Evolutionary conservation across 352 stramenopile genomes (phyloP).

Genomic region (Phytophthora foliorum): DNA sequence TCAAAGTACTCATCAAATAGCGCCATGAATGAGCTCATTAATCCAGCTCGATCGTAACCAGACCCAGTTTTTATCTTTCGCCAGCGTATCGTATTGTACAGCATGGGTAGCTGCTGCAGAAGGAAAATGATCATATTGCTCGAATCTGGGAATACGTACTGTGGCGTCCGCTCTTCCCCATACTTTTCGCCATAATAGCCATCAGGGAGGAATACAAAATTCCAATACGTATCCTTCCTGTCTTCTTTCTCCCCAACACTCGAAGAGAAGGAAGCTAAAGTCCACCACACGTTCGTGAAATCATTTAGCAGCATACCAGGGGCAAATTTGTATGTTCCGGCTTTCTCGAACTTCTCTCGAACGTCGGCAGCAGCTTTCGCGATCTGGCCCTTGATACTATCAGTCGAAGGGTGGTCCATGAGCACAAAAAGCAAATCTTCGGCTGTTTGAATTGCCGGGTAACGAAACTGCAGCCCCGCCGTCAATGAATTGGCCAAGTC

Average conservation of each 20-base stretch:
- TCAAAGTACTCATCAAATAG: constrained; percentile 32
- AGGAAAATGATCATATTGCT: constrained; percentile 24
- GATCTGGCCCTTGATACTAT: not conserved
- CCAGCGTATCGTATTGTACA: constrained; percentile 24
- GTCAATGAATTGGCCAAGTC: constrained; percentile 20
- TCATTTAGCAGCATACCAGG: constrained; percentile 23
- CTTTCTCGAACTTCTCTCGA: not conserved
- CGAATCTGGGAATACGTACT: constrained; percentile 28
- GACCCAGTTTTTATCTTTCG: not conserved
- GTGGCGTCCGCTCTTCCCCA: constrained; percentile 16
- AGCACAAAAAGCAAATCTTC: constrained; percentile 24
- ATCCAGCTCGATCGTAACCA: not conserved
- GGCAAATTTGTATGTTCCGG: constrained; percentile 14
- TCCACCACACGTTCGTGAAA: constrained; percentile 4
- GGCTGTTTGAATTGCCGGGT: constrained; percentile 19
- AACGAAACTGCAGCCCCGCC: constrained; percentile 28
- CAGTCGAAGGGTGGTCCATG: constrained; percentile 2
- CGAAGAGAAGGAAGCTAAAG: not conserved
- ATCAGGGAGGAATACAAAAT: constrained; percentile 8
- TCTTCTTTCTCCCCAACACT: constrained; percentile 5
- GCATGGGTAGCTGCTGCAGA: constrained; percentile 29
- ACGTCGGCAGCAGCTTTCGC: not conserved
- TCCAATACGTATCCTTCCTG: not conserved
- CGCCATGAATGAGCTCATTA: not conserved
- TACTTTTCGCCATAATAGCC: constrained; percentile 27